Base-by-base conservation (phyloP, 768 basidiomycete species). In the Cystobasidium onofrii region DNA sequence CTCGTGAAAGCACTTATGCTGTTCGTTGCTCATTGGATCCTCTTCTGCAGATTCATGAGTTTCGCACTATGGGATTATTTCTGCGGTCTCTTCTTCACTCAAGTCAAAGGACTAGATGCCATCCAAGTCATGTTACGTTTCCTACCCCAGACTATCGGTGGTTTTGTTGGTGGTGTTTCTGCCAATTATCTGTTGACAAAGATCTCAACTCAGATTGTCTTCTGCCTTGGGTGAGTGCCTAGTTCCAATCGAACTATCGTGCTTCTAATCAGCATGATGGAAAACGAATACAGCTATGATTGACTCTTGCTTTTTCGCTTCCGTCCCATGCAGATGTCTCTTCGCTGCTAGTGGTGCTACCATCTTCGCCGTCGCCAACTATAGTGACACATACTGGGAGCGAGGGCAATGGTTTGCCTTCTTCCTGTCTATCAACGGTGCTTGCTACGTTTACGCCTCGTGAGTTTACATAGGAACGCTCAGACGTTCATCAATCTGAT, bases 61-160 rank as follows among this genome's bases (percentile, higher is more conserved):
- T 64, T 64, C 63, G 63, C 63, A 64, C 25, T 64, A 12, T 64
- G 63, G 73, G 73, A 73, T 63, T 73, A 64, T 33, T 46, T 33
- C 18, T 27, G 65, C 6, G 73, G 73, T 7, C 65, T 73, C 1
- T 73, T 50, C 44, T 73, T 69, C 29, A 20, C n/a, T 9, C 65
- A 73, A 41, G 41, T 73, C 17, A 15, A 64, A 3, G 73, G 64
- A 4, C 63, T 65, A 23, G 63, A 52, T 27, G 73, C 73, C 23
- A 52, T 64, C 15, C 61, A 73, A 46, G 52, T 73, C 61, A 73
- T 73, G 73, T 50, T 73, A 12, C 73, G 73, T 15, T 73, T 39
- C 64, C 27, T 73, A 41, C 73, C 73, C 2, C 73, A 73, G 31
- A 33, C 73, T 18, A 67, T 73, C 44, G 64, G 64, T 54, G 73